Base-by-base conservation (phyloP, 345 rosid genomes). In the Xanthoceras sorbifolium region DNA sequence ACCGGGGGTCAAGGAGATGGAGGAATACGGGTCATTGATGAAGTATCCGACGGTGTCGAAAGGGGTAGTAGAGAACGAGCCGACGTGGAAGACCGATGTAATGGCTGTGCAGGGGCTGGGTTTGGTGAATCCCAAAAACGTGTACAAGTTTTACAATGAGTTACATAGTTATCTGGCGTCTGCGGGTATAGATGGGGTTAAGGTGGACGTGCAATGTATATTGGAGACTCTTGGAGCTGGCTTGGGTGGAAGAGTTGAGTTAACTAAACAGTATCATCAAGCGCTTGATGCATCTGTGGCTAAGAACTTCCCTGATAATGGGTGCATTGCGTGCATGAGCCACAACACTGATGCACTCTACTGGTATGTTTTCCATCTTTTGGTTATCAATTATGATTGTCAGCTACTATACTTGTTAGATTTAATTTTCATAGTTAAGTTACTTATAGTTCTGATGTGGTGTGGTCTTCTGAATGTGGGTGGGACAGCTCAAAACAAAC, bases 291-390 rank as follows among this genome's bases (percentile, higher is more conserved):
- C 93, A 0, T 95, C 98, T 14, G 92, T 95, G 17, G 87, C 93
- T 0, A 82, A 85, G 77, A 92, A 90, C 61, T 95, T 95, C 73
- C 93, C 91, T 0, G 98, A 92, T 17, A 95, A 95, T 82, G 99
- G 98, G 0, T 87, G 90, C 88, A 90, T 95, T 50, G 98, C 99
- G 20, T 95, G 99, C 80, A 95, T 95, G 99, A 90, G 99, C 76
- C 99, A 95, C 52, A 93, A 90, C 48, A 95, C 96, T 0, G 99
- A 95, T 82, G 94, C 99, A 28, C 92, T 95, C 9, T 95, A 95
- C 84, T 93, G 98, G 98, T 93, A 71, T 66, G 71, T 64, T 9
- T 57, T 18, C n/a, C n/a, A n/a, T n/a, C n/a, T n/a, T n/a, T n/a
- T n/a, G n/a, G n/a, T 22, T 18, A 62, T 12, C 29, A 23, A 50